phyloP scores from a whole-genome alignment of 331 rosid genomes.

The Spiraea crenata region DNA sequence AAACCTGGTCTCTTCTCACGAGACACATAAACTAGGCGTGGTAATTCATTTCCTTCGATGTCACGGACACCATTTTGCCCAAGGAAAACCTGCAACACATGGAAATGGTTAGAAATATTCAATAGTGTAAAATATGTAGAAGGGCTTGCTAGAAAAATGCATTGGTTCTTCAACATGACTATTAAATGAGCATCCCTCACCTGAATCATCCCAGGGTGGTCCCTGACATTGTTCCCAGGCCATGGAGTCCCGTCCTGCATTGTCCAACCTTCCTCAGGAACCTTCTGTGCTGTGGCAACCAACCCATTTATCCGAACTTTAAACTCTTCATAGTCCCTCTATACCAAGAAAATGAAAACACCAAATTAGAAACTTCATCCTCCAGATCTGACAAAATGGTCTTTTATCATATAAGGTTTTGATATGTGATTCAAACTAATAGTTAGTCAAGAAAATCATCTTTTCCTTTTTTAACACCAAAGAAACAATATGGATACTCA shows the following conservation, averaged over 20 bases:
- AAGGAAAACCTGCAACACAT: slow-evolving; percentile 67
- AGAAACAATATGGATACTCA: background rate
- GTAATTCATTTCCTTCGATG: slow-evolving; percentile 85
- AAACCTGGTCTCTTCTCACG: slow-evolving; percentile 98
- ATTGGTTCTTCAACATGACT: too few species aligned
- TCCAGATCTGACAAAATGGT: too few species aligned
- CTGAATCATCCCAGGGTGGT: slow-evolving; percentile 99
- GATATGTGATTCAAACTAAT: too few species aligned
- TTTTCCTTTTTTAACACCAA: background rate
- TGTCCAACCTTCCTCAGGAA: slow-evolving; percentile 99
- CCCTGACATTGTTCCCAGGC: slow-evolving; percentile 97
- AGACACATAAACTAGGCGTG: slow-evolving; percentile 83
- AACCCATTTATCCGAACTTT: slow-evolving; percentile 82
- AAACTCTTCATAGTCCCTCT: slow-evolving; percentile 97
- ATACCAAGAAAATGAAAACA: slow-evolving; percentile 13
- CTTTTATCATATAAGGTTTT: too few species aligned
- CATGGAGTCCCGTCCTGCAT: slow-evolving; percentile 99
- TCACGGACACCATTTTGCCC: slow-evolving; percentile 85
- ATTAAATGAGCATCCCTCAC: slow-evolving; percentile 29
- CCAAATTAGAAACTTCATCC: background rate
- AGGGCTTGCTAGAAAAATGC: too few species aligned
- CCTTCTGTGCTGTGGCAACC: slow-evolving; percentile 86
- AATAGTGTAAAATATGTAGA: too few species aligned
- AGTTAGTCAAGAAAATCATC: too few species aligned
- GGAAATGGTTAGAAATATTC: too few species aligned